phyloP scores from a whole-genome alignment of 345 rosid species.

The Gossypium arboreum region DNA sequence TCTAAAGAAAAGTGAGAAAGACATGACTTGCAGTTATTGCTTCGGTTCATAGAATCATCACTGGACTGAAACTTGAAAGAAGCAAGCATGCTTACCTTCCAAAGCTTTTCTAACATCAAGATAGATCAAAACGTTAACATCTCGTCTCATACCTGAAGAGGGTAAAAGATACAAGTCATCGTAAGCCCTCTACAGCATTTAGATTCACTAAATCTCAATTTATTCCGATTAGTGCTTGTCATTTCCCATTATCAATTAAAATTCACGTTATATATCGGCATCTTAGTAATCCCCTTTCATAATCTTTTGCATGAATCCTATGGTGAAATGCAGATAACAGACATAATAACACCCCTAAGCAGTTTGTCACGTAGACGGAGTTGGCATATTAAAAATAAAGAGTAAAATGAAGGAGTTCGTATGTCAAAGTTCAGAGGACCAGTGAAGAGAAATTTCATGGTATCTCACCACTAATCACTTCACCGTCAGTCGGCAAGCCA shows the following conservation, averaged over 20 bases:
- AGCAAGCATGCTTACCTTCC: constrained; percentile 45
- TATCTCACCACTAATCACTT: constrained; percentile 75
- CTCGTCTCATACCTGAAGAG: constrained; percentile 68
- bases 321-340: neutral
- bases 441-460: neutral
- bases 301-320: neutral
- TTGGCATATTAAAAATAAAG: neutral
- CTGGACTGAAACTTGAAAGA: neutral
- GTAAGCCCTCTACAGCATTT: neutral
- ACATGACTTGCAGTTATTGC: neutral
- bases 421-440: neutral
- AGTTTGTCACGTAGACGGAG: neutral
- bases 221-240: neutral
- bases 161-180: neutral
- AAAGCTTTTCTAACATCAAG: constrained; percentile 73
- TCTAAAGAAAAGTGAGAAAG: neutral
- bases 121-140: constrained; percentile 65
- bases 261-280: neutral
- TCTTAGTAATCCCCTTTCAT: neutral
- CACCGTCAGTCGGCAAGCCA: constrained; percentile 79
- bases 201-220: neutral
- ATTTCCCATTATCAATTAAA: neutral
- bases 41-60: neutral
- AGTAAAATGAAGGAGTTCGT: neutral
- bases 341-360: neutral